phyloP scores from a whole-genome alignment of 2,329 filamentous ascomycete genomes.

The Talaromyces marneffei region DNA sequence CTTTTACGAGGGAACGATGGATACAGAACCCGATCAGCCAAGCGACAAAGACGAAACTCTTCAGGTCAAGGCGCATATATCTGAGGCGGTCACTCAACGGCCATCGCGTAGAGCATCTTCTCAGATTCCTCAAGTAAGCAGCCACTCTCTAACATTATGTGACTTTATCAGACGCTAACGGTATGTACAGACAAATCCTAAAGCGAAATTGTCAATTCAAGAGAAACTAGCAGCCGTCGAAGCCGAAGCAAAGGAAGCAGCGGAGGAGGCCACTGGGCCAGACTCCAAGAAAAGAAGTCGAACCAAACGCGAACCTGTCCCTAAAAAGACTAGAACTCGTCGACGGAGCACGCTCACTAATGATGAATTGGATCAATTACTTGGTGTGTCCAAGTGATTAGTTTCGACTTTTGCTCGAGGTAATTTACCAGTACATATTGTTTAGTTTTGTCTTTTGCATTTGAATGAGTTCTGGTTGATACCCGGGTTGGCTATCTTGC shows the following conservation, averaged over 20 bases:
- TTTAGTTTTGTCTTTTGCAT: constrained; percentile 5
- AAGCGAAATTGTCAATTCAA: constrained; percentile 30
- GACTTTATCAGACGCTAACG: not conserved
- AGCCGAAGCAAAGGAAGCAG: constrained; percentile 37
- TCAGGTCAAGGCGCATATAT: constrained; percentile 29
- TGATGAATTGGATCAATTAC: constrained; percentile 39
- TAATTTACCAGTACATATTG: not conserved
- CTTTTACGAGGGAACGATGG: constrained; percentile 30
- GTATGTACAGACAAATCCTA: constrained; percentile 13
- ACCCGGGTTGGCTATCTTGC: constrained; percentile 5
- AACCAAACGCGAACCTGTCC: constrained; percentile 18
- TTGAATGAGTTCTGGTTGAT: constrained; percentile 11
- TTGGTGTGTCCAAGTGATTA: constrained; percentile 23
- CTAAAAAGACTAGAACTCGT: constrained; percentile 18
- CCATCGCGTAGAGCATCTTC: constrained; percentile 24
- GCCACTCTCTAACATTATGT: constrained; percentile 1
- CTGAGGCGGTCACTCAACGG: constrained; percentile 26
- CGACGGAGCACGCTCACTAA: constrained; percentile 42
- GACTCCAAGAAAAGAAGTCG: constrained; percentile 11
- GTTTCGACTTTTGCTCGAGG: not conserved
- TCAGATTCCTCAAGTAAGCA: constrained; percentile 28
- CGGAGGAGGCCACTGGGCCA: constrained; percentile 22
- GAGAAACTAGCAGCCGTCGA: constrained; percentile 42
- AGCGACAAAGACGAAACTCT: constrained; percentile 31
- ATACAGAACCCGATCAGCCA: constrained; percentile 20